Evolutionary conservation across 805 yeast species (phyloP).

Genomic region (Komagataella populi): DNA sequence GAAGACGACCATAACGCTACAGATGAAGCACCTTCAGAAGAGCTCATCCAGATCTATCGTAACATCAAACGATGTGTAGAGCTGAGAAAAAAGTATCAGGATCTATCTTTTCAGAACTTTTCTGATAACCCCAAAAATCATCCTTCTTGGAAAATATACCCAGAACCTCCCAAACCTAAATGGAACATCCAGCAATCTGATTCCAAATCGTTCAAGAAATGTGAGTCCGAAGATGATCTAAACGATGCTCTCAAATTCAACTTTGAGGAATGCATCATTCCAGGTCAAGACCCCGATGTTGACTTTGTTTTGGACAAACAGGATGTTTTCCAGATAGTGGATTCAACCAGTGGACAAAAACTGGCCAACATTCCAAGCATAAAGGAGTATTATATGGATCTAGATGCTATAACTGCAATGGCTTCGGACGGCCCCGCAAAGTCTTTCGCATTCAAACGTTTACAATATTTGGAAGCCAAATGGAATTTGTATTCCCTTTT

Average conservation of each 20-base stretch:
- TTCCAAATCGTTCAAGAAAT: slow-evolving; percentile 15
- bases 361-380: slow-evolving; percentile 65
- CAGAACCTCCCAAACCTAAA: slow-evolving; percentile 88
- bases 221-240: slow-evolving; percentile 13
- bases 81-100: slow-evolving; percentile 65
- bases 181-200: slow-evolving; percentile 43
- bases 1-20: slow-evolving; percentile 34
- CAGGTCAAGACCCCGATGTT: slow-evolving; percentile 27
- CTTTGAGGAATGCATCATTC: slow-evolving; percentile 40
- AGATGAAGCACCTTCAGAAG: slow-evolving; percentile 52
- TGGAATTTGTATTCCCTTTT: slow-evolving; percentile 85
- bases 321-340: slow-evolving; percentile 48
- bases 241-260: slow-evolving; percentile 38
- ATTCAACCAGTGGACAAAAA: slow-evolving; percentile 14
- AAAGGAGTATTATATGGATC: slow-evolving; percentile 73
- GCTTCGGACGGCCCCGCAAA: slow-evolving; percentile 95
- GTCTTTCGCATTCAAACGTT: slow-evolving; percentile 87
- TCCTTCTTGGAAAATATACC: slow-evolving; percentile 69
- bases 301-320: slow-evolving; percentile 37
- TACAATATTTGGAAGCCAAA: slow-evolving; percentile 90
- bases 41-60: slow-evolving; percentile 46
- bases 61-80: slow-evolving; percentile 56
- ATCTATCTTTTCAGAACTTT: slow-evolving; percentile 57
- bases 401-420: slow-evolving; percentile 57
- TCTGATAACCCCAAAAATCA: slow-evolving; percentile 75